Base-by-base conservation (phyloP, 441 rosid genomes). In the Pelargonium myrrhifolium region DNA sequence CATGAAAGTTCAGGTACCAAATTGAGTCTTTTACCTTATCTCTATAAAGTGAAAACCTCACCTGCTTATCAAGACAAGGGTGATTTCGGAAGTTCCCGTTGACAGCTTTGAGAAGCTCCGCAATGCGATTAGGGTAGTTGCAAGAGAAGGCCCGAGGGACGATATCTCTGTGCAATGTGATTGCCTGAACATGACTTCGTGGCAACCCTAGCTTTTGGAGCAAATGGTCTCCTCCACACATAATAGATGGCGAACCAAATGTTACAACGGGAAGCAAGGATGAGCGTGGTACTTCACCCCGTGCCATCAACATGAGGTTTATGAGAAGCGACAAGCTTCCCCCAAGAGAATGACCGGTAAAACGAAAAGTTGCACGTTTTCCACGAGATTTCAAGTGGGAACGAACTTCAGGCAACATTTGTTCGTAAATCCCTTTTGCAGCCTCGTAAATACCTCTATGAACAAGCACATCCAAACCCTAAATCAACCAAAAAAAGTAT, bases 91-190 rank as follows among this genome's bases (percentile, higher is more conserved):
- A 93, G 73, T 77, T 89, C 71, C 88, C 86, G 71, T 93, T 93
- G 49, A 93, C 82, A 56, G 97, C 99, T 80, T 88, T 93, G 37
- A 93, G 87, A 77, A 93, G 85, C 75, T 93, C 86, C 3, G 92
- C 84, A 14, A 89, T 86, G 75, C 88, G 97, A 71, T 76, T 77
- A 24, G 99, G 99, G 70, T 93, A 93, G 73, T 76, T 83, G 81
- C 99, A 93, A 55, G 97, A 89, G 75, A 93, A 91, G 9, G 93
- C 96, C 70, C 99, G 89, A 0, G 99, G 99, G 49, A 93, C 99
- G 47, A 93, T 89, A 76, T 93, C 99, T 66, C 96, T 82, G 71
- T 93, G 97, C 93, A 93, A 75, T 28, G 78, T 75, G 40, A 93
- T 78, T 35, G 95, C 81, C 76, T 93, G 97, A 71, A 93, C 82